A percentile compares a stretch with the other conserved stretches of the same genome.
Conservation (phyloP, 192 early-diverging fungal genomes). For the Coemansia sp. region DNA sequence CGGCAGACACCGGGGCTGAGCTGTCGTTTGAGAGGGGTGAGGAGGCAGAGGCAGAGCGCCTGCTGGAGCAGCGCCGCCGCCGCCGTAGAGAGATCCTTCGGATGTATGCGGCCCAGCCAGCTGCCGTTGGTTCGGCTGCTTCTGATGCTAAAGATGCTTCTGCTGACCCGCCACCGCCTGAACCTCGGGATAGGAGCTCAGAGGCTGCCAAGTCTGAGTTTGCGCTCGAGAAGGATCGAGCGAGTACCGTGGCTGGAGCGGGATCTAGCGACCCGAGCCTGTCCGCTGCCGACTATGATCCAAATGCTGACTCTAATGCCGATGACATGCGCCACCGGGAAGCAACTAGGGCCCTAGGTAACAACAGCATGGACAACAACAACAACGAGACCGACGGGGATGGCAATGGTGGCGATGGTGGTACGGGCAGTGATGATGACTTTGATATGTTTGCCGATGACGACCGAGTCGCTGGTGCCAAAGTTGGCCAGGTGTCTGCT, state of each 20-base stretch:
- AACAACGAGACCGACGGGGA: neutral
- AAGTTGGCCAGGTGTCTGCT: too few relatives aligned
- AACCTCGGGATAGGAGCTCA: neutral
- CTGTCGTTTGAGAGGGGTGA: conserved; percentile 45
- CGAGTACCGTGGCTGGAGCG: neutral
- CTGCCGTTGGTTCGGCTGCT: conserved; percentile 21
- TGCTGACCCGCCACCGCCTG: neutral
- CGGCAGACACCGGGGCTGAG: conserved; percentile 1
- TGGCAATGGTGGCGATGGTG: conserved; percentile 15
- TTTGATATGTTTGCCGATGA: conserved; percentile 64
- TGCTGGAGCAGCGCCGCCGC: conserved; percentile 81
- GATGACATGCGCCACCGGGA: conserved; percentile 60
- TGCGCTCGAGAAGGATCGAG: conserved; percentile 24
- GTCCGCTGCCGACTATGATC: conserved; percentile 76
- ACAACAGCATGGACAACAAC: conserved; percentile 11
- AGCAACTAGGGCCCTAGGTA: conserved; percentile 5
- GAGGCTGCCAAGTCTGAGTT: neutral
- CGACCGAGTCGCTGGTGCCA: conserved; percentile 35
- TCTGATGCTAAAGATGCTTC: conserved; percentile 16
- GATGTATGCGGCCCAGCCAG: conserved; percentile 55
- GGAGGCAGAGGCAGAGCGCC: conserved; percentile 67
- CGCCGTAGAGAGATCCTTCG: conserved; percentile 69
- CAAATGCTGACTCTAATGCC: conserved; percentile 62
- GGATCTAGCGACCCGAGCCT: conserved; percentile 23
- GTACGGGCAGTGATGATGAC: conserved; percentile 13